A percentile compares a stretch with the other conserved stretches of the same genome.
Evolutionary conservation across 805 yeast species (phyloP).

Genomic region (Helenozyma rhizophorensis): DNA sequence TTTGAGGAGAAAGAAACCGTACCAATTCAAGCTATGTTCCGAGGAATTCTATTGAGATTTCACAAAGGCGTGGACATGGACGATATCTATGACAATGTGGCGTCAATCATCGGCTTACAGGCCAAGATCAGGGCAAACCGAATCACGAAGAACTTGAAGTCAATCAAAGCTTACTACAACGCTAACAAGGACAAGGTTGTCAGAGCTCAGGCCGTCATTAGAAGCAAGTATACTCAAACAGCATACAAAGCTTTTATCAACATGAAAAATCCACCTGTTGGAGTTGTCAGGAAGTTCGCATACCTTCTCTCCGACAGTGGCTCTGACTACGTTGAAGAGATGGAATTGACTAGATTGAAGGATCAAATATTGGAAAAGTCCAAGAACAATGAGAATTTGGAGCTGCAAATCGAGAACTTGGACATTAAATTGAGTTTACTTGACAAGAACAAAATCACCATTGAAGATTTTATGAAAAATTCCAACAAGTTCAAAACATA

Average conservation of each 20-base stretch:
- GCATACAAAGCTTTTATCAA: constrained; percentile 72
- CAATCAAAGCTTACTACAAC: constrained; percentile 45
- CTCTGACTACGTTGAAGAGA: constrained; percentile 70
- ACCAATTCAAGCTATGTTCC: constrained; percentile 51
- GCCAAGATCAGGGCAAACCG: constrained; percentile 46
- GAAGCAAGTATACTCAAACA: constrained; percentile 60
- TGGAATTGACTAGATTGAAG: constrained; percentile 60
- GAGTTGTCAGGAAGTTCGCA: constrained; percentile 73
- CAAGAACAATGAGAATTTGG: constrained; percentile 65
- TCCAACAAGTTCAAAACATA: constrained; percentile 29
- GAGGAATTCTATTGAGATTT: constrained; percentile 63
- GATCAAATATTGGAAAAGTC: constrained; percentile 68
- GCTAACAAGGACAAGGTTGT: constrained; percentile 56
- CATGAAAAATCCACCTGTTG: constrained; percentile 70
- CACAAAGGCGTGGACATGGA: constrained; percentile 50
- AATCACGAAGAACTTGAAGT: constrained; percentile 32
- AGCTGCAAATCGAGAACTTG: constrained; percentile 68
- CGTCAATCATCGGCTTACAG: constrained; percentile 47
- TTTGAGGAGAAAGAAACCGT: constrained; percentile 22
- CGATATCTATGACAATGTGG: constrained; percentile 44
- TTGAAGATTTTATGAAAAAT: constrained; percentile 62
- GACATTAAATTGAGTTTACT: constrained; percentile 75
- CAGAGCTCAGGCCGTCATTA: constrained; percentile 68
- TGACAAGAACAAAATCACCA: constrained; percentile 71
- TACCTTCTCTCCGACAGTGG: constrained; percentile 69